These are phyloP conservation scores for Sporothrix sp. DNA, from an alignment of 2,329 filamentous ascomycete genomes.

Conservation along the genomic window DNA sequence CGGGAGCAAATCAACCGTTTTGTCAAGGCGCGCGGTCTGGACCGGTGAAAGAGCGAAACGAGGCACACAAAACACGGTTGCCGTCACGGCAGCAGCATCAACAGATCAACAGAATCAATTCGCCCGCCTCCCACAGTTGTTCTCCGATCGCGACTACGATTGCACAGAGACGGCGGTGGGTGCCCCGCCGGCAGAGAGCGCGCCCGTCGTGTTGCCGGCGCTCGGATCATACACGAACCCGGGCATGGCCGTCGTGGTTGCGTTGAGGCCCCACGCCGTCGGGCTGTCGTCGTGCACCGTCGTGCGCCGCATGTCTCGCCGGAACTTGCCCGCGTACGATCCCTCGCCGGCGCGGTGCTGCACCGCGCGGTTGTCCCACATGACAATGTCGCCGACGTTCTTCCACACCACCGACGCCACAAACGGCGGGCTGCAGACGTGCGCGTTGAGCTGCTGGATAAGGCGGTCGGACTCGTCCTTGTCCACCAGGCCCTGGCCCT, in stretches of 20 bases:
- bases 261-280: constrained; percentile 31
- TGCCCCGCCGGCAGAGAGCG: neutral
- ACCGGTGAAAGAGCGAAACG: constrained; percentile 32
- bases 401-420: constrained; percentile 38
- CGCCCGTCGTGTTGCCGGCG: neutral
- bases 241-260: constrained; percentile 17
- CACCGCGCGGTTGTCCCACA: constrained; percentile 51
- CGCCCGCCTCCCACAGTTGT: neutral
- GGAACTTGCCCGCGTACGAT: constrained; percentile 36
- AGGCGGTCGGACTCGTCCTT: constrained; percentile 27
- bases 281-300: constrained; percentile 41
- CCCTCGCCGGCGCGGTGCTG: constrained; percentile 45
- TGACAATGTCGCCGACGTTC: constrained; percentile 38
- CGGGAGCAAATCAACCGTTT: constrained; percentile 50
- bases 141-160: neutral
- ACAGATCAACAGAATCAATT: no score
- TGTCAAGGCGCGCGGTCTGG: constrained; percentile 47
- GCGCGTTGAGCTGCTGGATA: constrained; percentile 33
- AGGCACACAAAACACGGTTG: no score
- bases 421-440: constrained; percentile 39
- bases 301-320: constrained; percentile 44
- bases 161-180: neutral
- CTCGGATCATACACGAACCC: constrained; percentile 18
- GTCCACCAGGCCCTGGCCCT: constrained; percentile 18
- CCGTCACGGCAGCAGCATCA: no score